Evolutionary conservation across 2,329 filamentous ascomycete species (phyloP).

Genomic region (Thielaviopsis populi): DNA sequence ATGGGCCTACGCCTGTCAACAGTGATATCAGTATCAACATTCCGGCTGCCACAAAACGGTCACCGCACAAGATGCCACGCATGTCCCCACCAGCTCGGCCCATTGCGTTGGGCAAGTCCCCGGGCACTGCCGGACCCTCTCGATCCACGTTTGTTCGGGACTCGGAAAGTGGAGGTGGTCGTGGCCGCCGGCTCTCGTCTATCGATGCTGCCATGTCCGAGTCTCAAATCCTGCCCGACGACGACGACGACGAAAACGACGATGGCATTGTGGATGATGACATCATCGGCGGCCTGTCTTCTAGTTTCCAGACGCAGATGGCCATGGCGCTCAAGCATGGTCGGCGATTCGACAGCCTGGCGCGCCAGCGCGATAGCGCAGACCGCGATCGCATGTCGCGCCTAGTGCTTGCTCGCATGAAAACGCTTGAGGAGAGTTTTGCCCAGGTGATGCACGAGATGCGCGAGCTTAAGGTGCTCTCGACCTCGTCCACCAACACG

Average conservation of each 20-base stretch:
- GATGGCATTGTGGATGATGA: conserved; percentile 23
- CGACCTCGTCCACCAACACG: conserved; percentile 25
- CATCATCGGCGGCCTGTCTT: conserved; percentile 48
- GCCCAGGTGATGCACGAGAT: conserved; percentile 74
- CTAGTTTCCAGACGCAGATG: conserved; percentile 71
- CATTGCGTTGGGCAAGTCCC: conserved; percentile 29
- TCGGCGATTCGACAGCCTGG: conserved; percentile 35
- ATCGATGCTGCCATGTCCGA: conserved; percentile 61
- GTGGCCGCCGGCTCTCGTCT: conserved; percentile 39
- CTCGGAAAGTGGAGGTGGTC: conserved; percentile 17
- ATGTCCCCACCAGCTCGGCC: conserved; percentile 39
- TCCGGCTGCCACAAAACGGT: conserved; percentile 28
- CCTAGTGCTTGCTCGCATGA: conserved; percentile 79
- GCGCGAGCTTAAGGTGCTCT: conserved; percentile 40
- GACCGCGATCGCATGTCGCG: conserved; percentile 58
- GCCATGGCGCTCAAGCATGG: conserved; percentile 49
- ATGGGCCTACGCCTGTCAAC: conserved; percentile 21
- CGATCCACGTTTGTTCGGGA: not conserved
- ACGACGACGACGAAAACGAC: conserved; percentile 18
- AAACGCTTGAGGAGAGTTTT: conserved; percentile 81
- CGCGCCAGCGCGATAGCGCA: conserved; percentile 24
- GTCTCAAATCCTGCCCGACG: conserved; percentile 45
- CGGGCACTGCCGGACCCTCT: conserved; percentile 19
- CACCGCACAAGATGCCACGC: conserved; percentile 31
- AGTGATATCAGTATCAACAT: conserved; percentile 29